Base-by-base conservation (phyloP, 2,329 filamentous ascomycete species). In the Ophiostoma ulmi region DNA sequence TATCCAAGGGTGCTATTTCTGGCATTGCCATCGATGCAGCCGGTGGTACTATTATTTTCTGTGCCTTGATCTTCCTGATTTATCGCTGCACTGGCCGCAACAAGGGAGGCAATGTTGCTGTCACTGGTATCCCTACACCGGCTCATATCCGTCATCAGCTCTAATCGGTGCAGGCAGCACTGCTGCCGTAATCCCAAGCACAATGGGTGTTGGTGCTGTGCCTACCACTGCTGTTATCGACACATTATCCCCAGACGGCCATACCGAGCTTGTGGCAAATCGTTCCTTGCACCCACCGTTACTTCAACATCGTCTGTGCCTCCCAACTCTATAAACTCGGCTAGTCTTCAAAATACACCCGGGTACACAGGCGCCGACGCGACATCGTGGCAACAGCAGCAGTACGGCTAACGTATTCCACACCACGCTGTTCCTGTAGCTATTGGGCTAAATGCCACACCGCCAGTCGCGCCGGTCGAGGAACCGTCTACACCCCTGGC, bases 381-480 rank as follows among this genome's bases (percentile, higher is more conserved):
- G n/a, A 22, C n/a, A 11, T 58, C n/a, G 52, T 58, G 52, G 52
- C 52, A 58, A n/a, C 52, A 58, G n/a, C 52, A 58, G n/a, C n/a
- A 58, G 52, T 26, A 58, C 10, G 52, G 52, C 4, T 31, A 10
- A 13, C n/a, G n/a, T 3, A 26, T 58, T 11, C 52, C n/a, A 26
- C n/a, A 58, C 52, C n/a, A 31, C 52, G n/a, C 22, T 14, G n/a
- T 58, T 13, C 52, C 52, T 13, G 52, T 26, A 58, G 52, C 52
- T 26, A 22, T 58, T 58, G 52, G 52, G 52, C 22, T 22, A 13
- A 31, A 58, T 26, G 52, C 52, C 22, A 22, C 52, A 5, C 22
- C 20, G 22, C 52, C 52, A 58, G 52, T 58, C 11, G 52, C 22
- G 52, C 52, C 52, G 11, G 52, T 26, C 52, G 22, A 58, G 52